A percentile compares a stretch with the other conserved stretches of the same genome.
Evolutionary conservation across 2,329 filamentous ascomycete species (phyloP).

Genomic region (Penicillium sp.): DNA sequence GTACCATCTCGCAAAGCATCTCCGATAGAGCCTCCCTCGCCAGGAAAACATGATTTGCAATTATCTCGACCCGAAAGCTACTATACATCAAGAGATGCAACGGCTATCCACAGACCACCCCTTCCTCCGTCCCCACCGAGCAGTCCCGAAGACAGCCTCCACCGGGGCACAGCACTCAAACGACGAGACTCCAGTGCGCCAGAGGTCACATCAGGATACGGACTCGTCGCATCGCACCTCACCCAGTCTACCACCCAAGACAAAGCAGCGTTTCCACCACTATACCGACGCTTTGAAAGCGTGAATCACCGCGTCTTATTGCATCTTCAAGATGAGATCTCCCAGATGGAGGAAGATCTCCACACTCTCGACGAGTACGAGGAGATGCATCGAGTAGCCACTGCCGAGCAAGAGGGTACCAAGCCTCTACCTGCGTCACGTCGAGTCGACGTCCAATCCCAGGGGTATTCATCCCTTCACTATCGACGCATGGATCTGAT

Average conservation of each 20-base stretch:
- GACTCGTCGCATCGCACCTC: slow-evolving; percentile 42
- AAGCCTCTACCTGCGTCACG: slow-evolving; percentile 47
- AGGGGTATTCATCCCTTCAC: slow-evolving; percentile 60
- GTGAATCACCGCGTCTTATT: slow-evolving; percentile 83
- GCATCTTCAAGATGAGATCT: slow-evolving; percentile 83
- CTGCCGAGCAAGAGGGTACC: slow-evolving; percentile 42
- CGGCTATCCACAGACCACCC: slow-evolving; percentile 31
- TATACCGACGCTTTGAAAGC: slow-evolving; percentile 83
- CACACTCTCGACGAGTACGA: slow-evolving; percentile 69
- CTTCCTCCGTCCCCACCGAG: slow-evolving; percentile 43
- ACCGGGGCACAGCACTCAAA: slow-evolving; percentile 28
- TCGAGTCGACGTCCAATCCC: slow-evolving; percentile 52
- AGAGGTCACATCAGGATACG: slow-evolving; percentile 43
- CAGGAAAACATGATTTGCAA: slow-evolving; percentile 38
- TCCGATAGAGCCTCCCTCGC: slow-evolving; percentile 30
- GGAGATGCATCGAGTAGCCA: slow-evolving; percentile 43
- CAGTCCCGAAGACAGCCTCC: slow-evolving; percentile 40
- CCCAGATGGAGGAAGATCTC: slow-evolving; percentile 79
- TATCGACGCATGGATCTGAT: slow-evolving; percentile 61
- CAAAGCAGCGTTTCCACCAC: slow-evolving; percentile 55
- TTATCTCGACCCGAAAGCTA: slow-evolving; percentile 43
- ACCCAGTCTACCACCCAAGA: slow-evolving; percentile 37
- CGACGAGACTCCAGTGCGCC: slow-evolving; percentile 34
- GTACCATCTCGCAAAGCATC: slow-evolving; percentile 29
- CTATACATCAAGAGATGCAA: slow-evolving; percentile 35